Conservation (phyloP, 345 rosid species). For the Crucihimalaya himalaica region DNA sequence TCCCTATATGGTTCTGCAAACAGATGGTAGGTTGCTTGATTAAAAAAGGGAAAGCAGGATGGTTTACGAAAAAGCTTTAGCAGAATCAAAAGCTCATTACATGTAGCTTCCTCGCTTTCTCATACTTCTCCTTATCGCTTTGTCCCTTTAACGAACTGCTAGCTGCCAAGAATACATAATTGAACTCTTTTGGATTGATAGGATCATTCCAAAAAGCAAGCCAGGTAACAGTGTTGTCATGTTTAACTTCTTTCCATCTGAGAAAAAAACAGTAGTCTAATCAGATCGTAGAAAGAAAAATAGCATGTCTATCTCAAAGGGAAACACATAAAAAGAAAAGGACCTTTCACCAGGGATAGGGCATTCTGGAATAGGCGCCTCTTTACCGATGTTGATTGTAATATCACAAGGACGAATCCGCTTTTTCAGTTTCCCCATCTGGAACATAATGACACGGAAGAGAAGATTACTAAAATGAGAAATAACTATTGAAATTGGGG, state of each 20-base stretch:
- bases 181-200: conserved; percentile 92
- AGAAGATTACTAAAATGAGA: conserved; percentile 18
- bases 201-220: conserved; percentile 99
- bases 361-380: conserved; percentile 83
- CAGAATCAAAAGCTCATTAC: conserved; percentile 44
- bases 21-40: conserved; percentile 11
- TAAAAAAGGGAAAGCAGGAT: background rate
- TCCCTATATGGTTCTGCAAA: conserved; percentile 67
- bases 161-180: conserved; percentile 95
- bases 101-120: conserved; percentile 95
- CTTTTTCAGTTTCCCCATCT: conserved; percentile 99
- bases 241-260: conserved; percentile 99
- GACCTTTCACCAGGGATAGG: conserved; percentile 97
- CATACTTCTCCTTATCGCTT: conserved; percentile 99
- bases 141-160: conserved; percentile 97
- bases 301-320: background rate
- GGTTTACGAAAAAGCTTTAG: conserved; percentile 14
- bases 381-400: conserved; percentile 92
- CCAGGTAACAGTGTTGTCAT: conserved; percentile 98
- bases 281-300: conserved; percentile 12
- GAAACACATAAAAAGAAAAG: background rate
- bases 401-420: conserved; percentile 90
- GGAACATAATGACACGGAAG: conserved; percentile 23
- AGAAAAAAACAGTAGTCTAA: conserved; percentile 22
- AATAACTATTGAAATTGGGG: background rate